These are phyloP conservation scores for Chalaropsis thielavioides DNA, from an alignment of 2,329 filamentous ascomycete genomes.

Conservation along the genomic window DNA sequence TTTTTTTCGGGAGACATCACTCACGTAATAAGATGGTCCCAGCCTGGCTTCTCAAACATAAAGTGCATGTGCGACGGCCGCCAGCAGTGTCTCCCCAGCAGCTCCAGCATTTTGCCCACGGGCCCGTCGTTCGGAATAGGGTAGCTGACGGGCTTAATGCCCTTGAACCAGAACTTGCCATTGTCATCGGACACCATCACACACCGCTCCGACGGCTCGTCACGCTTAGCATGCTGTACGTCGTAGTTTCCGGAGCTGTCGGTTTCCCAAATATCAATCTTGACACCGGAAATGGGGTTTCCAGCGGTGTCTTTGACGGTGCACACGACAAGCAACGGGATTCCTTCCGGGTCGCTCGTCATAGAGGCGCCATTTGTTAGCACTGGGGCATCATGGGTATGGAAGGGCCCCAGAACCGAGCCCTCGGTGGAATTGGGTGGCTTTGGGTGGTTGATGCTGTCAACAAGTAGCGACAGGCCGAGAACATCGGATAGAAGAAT, in stretches of 20 bases:
- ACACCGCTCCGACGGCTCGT: constrained; percentile 27
- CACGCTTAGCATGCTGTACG: constrained; percentile 50
- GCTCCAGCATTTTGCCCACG: constrained; percentile 54
- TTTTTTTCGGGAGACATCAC: constrained; percentile 24
- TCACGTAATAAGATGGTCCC: constrained; percentile 70
- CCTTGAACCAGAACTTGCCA: constrained; percentile 61
- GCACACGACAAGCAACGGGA: constrained; percentile 53
- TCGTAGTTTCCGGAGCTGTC: constrained; percentile 63
- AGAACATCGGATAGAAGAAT: constrained; percentile 63
- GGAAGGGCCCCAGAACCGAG: constrained; percentile 68
- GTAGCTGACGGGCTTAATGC: constrained; percentile 72
- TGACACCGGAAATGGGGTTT: constrained; percentile 44
- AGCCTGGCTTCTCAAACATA: constrained; percentile 71
- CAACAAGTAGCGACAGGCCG: constrained; percentile 59
- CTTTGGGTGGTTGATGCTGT: constrained; percentile 65
- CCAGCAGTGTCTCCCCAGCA: constrained; percentile 59
- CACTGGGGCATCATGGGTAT: constrained; percentile 53
- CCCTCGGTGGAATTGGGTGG: constrained; percentile 53
- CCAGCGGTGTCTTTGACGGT: constrained; percentile 48
- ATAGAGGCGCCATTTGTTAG: constrained; percentile 41
- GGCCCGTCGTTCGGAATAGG: constrained; percentile 75
- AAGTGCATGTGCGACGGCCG: constrained; percentile 72
- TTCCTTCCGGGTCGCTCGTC: constrained; percentile 48
- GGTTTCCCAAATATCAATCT: constrained; percentile 68
- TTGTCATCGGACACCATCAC: constrained; percentile 22